These are phyloP conservation scores for Cutaneotrichosporon cyanovorans DNA, from an alignment of 1,284 basidiomycete species.

Conservation along the genomic window DNA sequence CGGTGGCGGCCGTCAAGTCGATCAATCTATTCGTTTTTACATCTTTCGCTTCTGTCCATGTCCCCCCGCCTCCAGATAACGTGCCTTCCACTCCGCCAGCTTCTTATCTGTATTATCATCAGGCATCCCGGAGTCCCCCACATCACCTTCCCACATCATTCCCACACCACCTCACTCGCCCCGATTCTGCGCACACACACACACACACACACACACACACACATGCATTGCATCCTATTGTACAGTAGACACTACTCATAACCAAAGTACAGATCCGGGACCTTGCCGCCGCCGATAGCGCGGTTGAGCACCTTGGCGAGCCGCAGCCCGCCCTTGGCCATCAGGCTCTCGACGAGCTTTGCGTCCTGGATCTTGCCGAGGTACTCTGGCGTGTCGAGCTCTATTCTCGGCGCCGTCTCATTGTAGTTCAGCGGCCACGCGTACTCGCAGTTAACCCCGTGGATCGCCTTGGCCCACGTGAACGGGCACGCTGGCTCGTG, in stretches of 20 bases:
- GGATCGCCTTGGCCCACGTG: constrained; percentile 56
- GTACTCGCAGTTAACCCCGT: constrained; percentile 67
- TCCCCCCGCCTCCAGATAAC: too few relatives aligned
- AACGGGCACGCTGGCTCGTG: constrained; percentile 63
- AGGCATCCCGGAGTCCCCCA: too few relatives aligned
- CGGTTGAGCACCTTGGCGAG: constrained; percentile 70
- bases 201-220: too few relatives aligned
- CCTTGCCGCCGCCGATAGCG: constrained; percentile 10
- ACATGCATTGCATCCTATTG: not conserved
- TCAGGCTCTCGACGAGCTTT: constrained; percentile 68
- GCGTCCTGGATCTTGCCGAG: constrained; percentile 58
- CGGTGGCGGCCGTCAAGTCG: too few relatives aligned
- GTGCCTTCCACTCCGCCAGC: too few relatives aligned
- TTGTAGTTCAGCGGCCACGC: constrained; percentile 60
- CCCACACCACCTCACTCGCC: too few relatives aligned
- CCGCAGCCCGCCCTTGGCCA: constrained; percentile 72
- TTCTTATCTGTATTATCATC: too few relatives aligned
- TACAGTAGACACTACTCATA: constrained; percentile 1
- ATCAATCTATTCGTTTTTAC: too few relatives aligned
- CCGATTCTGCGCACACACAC: too few relatives aligned
- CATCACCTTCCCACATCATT: too few relatives aligned
- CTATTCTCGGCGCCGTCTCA: constrained; percentile 50
- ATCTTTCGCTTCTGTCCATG: too few relatives aligned
- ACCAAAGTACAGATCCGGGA: constrained; percentile 6
- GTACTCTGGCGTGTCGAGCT: constrained; percentile 81